Base-by-base conservation (phyloP, 108 stramenopile species). In the Nannochloropsis gaditana region DNA sequence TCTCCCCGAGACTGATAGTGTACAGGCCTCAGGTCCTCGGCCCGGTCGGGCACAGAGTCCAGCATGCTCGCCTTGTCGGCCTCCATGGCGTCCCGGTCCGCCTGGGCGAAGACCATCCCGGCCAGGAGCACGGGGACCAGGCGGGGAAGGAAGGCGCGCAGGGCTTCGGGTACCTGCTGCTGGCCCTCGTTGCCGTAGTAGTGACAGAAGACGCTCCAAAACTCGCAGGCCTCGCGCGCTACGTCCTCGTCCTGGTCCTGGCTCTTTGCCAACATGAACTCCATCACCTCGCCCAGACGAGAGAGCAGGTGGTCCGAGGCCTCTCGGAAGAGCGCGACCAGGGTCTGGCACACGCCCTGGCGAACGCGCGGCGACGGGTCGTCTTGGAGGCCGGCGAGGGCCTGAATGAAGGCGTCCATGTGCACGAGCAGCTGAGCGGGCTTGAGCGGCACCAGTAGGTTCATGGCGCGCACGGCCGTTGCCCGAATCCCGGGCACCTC, bases 211-310 rank as follows among this genome's bases (percentile, higher is more conserved):
- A 73, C 59, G 8, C 59, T 73, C 95, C 95, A 95, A 82, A 94
- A 95, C 59, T 95, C 95, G 87, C 94, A 94, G 11, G 95, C 95
- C 84, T 95, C 95, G 79, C 93, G 86, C 17, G 94, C 93, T 11
- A 95, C 93, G 11, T 80, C 79, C 5, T 82, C 79, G 86, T 91
- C 50, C n/a, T 31, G 80, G 47, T 91, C 92, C 17, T 89, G 84
- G 15, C 93, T 93, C 41, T 90, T 87, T 3, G 88, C 87, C 79
- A 95, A 50, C 93, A 95, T 94, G 85, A 94, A 94, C 84, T 93
- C 59, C 59, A 73, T 73, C 19, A 73, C n/a, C 59, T 73, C 59
- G 59, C 19, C 4, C 15, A 73, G 59, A n/a, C 59, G 59, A n/a
- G 59, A 73, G 19, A 73, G 5, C 19, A 73, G 59, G 59, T 73